Evolutionary conservation across 2,329 filamentous ascomycete genomes (phyloP).

Genomic region (Harringtonia lauricola): DNA sequence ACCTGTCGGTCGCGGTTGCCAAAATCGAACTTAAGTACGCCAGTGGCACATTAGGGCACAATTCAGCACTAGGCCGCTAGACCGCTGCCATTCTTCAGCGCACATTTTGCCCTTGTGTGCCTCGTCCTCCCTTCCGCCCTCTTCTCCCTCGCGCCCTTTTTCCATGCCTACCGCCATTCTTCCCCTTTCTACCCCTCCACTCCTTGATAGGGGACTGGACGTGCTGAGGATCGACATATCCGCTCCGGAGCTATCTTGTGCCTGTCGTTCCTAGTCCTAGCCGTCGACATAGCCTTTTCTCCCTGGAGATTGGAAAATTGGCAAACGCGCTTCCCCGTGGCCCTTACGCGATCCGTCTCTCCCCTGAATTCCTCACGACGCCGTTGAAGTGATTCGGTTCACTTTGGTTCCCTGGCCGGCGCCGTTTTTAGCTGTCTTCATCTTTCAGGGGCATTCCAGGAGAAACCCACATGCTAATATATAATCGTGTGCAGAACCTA

Average conservation of each 20-base stretch:
- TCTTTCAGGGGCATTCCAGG: background rate
- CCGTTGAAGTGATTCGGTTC: background rate
- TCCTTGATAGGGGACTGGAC: background rate
- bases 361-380: background rate
- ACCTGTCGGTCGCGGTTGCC: background rate
- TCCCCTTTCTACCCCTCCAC: no score
- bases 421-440: background rate
- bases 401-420: background rate
- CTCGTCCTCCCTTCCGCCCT: background rate
- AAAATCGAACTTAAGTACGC: background rate
- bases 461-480: slow-evolving; percentile 10
- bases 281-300: background rate
- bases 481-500: slow-evolving; percentile 22
- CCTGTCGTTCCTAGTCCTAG: no score
- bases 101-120: background rate
- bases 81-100: slow-evolving; percentile 1
- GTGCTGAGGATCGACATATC: background rate
- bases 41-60: background rate
- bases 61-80: background rate
- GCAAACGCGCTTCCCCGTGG: background rate
- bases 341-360: background rate
- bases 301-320: background rate
- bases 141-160: background rate
- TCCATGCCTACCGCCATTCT: background rate
- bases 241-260: background rate